Evolutionary conservation across 495 filamentous ascomycete species (phyloP).

Genomic region (Aspergillus nidulans): DNA sequence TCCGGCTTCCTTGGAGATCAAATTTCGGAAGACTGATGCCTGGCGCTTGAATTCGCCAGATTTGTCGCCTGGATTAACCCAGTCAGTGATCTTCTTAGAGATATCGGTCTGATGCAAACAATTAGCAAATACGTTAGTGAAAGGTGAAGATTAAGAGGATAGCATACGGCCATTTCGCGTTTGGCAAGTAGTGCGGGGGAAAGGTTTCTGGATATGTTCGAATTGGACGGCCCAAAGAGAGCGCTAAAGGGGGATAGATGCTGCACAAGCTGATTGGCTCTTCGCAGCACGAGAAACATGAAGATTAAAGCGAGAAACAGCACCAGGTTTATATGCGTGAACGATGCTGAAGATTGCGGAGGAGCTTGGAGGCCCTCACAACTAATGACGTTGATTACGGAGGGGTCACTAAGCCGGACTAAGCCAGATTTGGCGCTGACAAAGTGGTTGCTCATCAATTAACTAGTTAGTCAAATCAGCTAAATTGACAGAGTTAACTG

Average conservation of each 20-base stretch:
- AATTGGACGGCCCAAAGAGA: constrained; percentile 13
- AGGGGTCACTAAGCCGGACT: constrained; percentile 20
- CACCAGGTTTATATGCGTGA: neutral
- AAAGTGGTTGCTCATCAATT: constrained; percentile 20
- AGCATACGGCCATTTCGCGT: constrained; percentile 41
- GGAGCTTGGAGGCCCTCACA: constrained; percentile 13
- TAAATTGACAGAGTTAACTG: no score
- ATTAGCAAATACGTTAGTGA: neutral
- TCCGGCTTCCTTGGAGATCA: constrained; percentile 59
- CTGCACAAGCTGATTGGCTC: constrained; percentile 20
- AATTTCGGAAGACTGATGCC: constrained; percentile 64
- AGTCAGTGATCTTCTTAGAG: constrained; percentile 64
- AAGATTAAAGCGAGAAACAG: constrained; percentile 4
- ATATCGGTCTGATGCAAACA: constrained; percentile 26
- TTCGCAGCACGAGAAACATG: constrained; percentile 29
- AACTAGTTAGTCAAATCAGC: no score
- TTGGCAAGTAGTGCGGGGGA: constrained; percentile 19
- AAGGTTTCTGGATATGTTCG: constrained; percentile 16
- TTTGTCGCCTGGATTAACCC: constrained; percentile 69
- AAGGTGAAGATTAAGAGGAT: neutral
- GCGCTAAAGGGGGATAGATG: constrained; percentile 18
- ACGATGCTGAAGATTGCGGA: constrained; percentile 2
- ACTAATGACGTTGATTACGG: constrained; percentile 31
- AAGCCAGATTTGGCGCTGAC: constrained; percentile 11
- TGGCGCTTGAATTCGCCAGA: constrained; percentile 88